phyloP scores from a whole-genome alignment of 352 stramenopile species.

The Phytophthora lateralis region DNA sequence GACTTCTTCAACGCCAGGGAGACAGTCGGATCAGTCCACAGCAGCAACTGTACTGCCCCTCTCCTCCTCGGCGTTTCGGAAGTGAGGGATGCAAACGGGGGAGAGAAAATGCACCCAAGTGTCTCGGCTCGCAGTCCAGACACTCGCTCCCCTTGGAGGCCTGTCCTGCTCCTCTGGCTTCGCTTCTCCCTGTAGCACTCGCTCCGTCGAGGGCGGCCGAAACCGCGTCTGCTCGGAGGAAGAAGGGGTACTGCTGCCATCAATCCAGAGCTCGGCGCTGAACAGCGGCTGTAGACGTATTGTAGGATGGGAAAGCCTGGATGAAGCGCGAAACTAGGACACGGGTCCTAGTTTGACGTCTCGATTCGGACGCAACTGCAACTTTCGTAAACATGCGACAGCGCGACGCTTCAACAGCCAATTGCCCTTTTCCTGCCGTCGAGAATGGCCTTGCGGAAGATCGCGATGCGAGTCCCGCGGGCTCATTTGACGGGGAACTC shows the following conservation, averaged over 20 bases:
- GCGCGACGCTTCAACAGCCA: slow-evolving; percentile 3
- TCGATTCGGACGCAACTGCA: slow-evolving; percentile 12
- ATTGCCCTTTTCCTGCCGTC: not conserved
- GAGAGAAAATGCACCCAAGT: slow-evolving; percentile 18
- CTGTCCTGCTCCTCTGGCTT: slow-evolving; percentile 1
- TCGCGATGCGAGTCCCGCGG: not conserved
- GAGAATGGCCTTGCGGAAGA: not conserved
- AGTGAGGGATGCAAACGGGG: not conserved
- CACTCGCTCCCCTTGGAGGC: not conserved
- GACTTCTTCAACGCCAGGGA: slow-evolving; percentile 1
- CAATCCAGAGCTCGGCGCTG: slow-evolving; percentile 20
- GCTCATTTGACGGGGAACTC: slow-evolving; percentile 11
- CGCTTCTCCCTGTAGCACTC: slow-evolving; percentile 1
- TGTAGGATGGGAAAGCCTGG: not conserved
- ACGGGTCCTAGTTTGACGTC: not conserved
- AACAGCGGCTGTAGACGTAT: not conserved
- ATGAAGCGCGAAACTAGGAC: not conserved
- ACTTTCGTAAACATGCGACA: slow-evolving; percentile 9
- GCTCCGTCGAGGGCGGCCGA: slow-evolving; percentile 4
- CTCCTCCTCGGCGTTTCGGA: slow-evolving; percentile 19
- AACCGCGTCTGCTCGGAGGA: slow-evolving; percentile 21
- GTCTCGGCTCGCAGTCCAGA: not conserved
- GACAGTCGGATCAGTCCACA: slow-evolving; percentile 5
- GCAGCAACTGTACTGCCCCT: slow-evolving; percentile 11
- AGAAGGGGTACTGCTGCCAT: slow-evolving; percentile 34